Percentiles rank a stretch among this genome's conserved stretches.
phyloP scores from a whole-genome alignment of 129 eudicot genomes.

The Heracleum sosnowskyi region DNA sequence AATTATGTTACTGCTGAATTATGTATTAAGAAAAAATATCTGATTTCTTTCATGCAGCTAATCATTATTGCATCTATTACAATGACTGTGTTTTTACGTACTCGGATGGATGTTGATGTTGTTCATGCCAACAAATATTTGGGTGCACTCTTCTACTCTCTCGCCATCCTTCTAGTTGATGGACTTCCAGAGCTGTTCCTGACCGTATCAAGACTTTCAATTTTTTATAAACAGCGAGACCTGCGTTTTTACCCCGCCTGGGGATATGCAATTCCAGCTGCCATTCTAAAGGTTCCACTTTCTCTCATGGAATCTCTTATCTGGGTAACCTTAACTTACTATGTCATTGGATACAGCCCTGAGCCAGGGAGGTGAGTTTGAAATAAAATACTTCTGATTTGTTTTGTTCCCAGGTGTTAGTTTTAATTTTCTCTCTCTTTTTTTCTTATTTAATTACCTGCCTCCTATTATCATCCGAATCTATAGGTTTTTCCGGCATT shows the following conservation, averaged over 20 bases:
- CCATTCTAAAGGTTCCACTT: conserved; percentile 59
- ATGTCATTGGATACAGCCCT: conserved; percentile 66
- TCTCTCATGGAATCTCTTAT: conserved; percentile 31
- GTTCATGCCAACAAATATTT: conserved; percentile 56
- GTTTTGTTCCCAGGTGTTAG: neutral
- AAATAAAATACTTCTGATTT: neutral
- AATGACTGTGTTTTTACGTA: conserved; percentile 64
- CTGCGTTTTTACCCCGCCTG: conserved; percentile 86
- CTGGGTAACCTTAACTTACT: conserved; percentile 58
- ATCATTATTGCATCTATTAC: conserved; percentile 41
- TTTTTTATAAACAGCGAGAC: conserved; percentile 81
- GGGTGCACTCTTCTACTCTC: conserved; percentile 60
- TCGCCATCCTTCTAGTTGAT: conserved; percentile 50
- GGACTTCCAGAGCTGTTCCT: conserved; percentile 62
- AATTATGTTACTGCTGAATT: neutral
- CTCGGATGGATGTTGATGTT: conserved; percentile 46
- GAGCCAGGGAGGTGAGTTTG: conserved; percentile 63
- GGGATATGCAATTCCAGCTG: conserved; percentile 78
- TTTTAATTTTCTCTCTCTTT: neutral
- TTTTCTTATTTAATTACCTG: neutral
- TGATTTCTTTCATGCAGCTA: conserved; percentile 43
- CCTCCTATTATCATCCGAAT: neutral
- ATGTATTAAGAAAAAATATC: neutral
- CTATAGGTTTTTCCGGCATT: conserved; percentile 58
- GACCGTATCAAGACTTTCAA: conserved; percentile 64